Evolutionary conservation across 768 basidiomycete genomes (phyloP).

Genomic region (Tylopilus plumbeoviolaceoides): DNA sequence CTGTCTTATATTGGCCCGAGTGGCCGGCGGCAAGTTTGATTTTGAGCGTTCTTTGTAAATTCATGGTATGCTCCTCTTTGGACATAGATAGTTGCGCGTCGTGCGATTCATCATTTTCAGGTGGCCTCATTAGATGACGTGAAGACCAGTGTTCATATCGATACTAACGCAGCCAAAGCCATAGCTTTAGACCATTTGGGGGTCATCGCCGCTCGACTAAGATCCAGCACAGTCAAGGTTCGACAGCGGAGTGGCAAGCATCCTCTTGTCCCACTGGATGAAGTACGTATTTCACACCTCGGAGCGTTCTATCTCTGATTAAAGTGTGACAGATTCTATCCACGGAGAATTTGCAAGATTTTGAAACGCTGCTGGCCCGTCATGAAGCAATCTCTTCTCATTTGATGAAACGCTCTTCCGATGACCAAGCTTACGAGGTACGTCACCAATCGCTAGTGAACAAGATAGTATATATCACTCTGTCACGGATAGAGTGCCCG

Average conservation of each 20-base stretch:
- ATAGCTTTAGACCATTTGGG: slow-evolving; percentile 94
- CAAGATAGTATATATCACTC: neutral
- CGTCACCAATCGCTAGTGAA: slow-evolving; percentile 18
- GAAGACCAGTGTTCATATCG: slow-evolving; percentile 58
- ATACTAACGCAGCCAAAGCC: slow-evolving; percentile 81
- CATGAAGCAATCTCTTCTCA: slow-evolving; percentile 67
- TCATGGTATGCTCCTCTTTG: slow-evolving; percentile 58
- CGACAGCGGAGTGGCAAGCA: slow-evolving; percentile 32
- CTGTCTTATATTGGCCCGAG: slow-evolving; percentile 91
- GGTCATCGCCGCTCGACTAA: slow-evolving; percentile 81
- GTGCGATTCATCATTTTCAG: slow-evolving; percentile 35
- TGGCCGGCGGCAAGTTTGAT: slow-evolving; percentile 92
- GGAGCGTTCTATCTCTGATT: neutral
- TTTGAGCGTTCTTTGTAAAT: slow-evolving; percentile 73
- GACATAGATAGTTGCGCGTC: neutral
- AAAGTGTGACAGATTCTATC: slow-evolving; percentile 46
- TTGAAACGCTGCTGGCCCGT: slow-evolving; percentile 55
- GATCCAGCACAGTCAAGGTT: slow-evolving; percentile 48
- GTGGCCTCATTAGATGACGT: slow-evolving; percentile 80
- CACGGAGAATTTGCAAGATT: slow-evolving; percentile 42
- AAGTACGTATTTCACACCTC: slow-evolving; percentile 40
- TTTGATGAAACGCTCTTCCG: slow-evolving; percentile 64
- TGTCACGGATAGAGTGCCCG: slow-evolving; percentile 55
- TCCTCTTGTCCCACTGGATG: slow-evolving; percentile 59
- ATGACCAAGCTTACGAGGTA: slow-evolving; percentile 81